Conservation (phyloP, 768 basidiomycete species). For the Lactarius trivialis region DNA sequence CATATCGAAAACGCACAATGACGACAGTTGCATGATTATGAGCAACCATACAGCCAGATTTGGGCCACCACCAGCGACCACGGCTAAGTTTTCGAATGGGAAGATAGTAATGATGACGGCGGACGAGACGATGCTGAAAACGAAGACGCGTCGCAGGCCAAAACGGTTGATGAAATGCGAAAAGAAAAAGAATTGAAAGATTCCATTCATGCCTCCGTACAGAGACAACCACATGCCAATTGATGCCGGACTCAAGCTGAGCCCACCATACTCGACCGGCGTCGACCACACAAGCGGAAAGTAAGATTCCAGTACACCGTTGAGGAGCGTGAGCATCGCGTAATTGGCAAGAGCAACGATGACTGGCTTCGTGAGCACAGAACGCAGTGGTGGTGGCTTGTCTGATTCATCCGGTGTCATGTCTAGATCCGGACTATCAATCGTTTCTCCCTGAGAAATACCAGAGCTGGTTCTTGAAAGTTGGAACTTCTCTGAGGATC, state of each 20-base stretch:
- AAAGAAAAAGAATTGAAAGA: conserved; percentile 35
- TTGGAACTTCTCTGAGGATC: not conserved
- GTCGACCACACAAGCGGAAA: conserved; percentile 40
- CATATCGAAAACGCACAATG: not conserved
- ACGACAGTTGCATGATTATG: not conserved
- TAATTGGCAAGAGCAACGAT: conserved; percentile 39
- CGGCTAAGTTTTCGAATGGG: conserved; percentile 20
- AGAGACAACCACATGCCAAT: conserved; percentile 34
- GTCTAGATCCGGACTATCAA: not conserved
- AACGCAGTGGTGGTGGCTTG: conserved; percentile 30
- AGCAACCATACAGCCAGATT: not conserved
- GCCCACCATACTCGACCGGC: conserved; percentile 23
- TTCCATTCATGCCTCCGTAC: conserved; percentile 33
- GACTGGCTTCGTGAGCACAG: conserved; percentile 25
- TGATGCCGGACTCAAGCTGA: conserved; percentile 31
- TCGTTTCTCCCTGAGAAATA: not conserved
- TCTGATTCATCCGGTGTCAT: not conserved
- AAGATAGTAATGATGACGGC: conserved; percentile 25
- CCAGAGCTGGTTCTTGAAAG: not conserved
- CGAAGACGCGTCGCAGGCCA: conserved; percentile 33
- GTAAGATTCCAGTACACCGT: conserved; percentile 35
- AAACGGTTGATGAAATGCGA: conserved; percentile 30
- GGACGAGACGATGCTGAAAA: conserved; percentile 24
- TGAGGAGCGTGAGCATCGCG: conserved; percentile 36
- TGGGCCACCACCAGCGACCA: not conserved